Percentiles rank a stretch among this genome's conserved stretches.
Conservation (phyloP, 2,329 filamentous ascomycete genomes). For the Xylariaceae sp. region DNA sequence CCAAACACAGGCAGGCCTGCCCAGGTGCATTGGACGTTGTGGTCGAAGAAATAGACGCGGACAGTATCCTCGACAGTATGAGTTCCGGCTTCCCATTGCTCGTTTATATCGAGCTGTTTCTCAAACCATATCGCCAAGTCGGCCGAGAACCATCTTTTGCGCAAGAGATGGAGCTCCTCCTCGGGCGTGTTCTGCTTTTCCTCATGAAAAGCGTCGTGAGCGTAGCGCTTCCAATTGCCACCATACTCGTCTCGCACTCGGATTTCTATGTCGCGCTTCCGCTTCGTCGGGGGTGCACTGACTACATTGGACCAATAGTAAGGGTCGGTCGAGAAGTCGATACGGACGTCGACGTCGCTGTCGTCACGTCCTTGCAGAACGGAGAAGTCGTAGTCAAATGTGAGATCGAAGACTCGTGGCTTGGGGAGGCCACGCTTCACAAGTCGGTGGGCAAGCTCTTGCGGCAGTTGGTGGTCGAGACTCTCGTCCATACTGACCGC, state of each 20-base stretch:
- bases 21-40: neutral
- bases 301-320: conserved; percentile 36
- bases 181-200: conserved; percentile 7
- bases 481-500: conserved; percentile 25
- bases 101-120: conserved; percentile 9
- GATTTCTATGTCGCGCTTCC: conserved; percentile 15
- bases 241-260: conserved; percentile 11
- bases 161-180: conserved; percentile 9
- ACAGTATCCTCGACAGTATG: conserved; percentile 10
- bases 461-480: conserved; percentile 10
- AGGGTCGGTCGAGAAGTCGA: conserved; percentile 37
- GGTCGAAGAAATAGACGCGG: conserved; percentile 9
- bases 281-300: conserved; percentile 18
- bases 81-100: conserved; percentile 5
- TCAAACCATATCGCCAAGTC: conserved; percentile 9
- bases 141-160: conserved; percentile 8
- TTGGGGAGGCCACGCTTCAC: conserved; percentile 4
- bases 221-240: conserved; percentile 12
- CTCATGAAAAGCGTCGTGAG: conserved; percentile 5
- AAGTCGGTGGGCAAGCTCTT: conserved; percentile 5
- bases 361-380: conserved; percentile 27
- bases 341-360: conserved; percentile 31
- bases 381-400: conserved; percentile 38
- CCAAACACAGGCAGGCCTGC: conserved; percentile 6
- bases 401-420: conserved; percentile 32